Conservation (phyloP, 2,329 filamentous ascomycete species). For the Aphanoascus verrucosus region DNA sequence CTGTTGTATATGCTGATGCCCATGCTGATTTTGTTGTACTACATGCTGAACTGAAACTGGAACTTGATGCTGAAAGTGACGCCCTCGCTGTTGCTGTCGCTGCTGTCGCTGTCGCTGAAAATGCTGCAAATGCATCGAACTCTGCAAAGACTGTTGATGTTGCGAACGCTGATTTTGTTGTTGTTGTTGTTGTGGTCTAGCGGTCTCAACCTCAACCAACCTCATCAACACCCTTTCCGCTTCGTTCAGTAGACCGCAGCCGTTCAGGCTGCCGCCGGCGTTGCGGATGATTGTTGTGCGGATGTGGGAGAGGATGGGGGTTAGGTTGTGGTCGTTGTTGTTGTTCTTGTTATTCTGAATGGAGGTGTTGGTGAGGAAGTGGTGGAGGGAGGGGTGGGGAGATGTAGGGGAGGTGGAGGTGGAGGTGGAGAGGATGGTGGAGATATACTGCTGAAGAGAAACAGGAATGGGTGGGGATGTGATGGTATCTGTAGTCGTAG, state of each 20-base stretch:
- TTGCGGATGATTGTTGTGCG: slow-evolving; percentile 16
- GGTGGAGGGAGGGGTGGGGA: slow-evolving; percentile 14
- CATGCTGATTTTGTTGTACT: neutral
- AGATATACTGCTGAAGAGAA: slow-evolving; percentile 17
- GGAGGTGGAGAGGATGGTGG: slow-evolving; percentile 17
- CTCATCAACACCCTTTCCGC: slow-evolving; percentile 25
- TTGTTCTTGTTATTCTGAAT: neutral
- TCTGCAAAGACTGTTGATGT: slow-evolving; percentile 3
- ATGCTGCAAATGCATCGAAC: neutral
- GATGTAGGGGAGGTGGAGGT: slow-evolving; percentile 17
- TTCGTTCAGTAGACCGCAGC: slow-evolving; percentile 29
- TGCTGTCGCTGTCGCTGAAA: neutral
- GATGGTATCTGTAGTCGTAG: neutral
- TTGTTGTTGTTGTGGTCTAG: no score
- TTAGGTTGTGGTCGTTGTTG: slow-evolving; percentile 15
- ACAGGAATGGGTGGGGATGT: neutral
- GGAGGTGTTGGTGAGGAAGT: slow-evolving; percentile 15
- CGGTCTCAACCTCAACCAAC: slow-evolving; percentile 20
- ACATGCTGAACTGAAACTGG: no score
- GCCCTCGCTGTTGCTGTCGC: neutral
- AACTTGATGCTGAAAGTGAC: neutral
- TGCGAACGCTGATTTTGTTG: neutral
- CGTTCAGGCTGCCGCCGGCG: slow-evolving; percentile 19
- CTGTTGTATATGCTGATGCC: neutral
- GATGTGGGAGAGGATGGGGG: slow-evolving; percentile 24